Evolutionary conservation across 164 flowering plant species (phyloP).

Genomic region (Hamamelis virginiana): DNA sequence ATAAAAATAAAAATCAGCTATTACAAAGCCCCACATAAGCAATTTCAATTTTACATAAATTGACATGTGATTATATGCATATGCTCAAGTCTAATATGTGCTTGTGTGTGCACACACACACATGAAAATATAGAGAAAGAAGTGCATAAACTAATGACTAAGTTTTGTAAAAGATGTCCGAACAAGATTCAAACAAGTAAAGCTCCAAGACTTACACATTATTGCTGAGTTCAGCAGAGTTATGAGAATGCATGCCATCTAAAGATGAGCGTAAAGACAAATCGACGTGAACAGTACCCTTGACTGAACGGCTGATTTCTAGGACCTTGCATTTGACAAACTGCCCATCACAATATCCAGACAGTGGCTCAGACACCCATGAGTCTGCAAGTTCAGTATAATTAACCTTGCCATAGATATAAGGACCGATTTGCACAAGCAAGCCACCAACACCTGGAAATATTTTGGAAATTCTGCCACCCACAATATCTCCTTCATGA

Average conservation of each 20-base stretch:
- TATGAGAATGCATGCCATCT: constrained; percentile 21
- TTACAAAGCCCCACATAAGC: too few relatives aligned
- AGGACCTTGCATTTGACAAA: constrained; percentile 87
- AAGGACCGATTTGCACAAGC: constrained; percentile 80
- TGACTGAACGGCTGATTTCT: constrained; percentile 49
- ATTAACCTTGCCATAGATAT: constrained; percentile 80
- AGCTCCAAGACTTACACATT: constrained; percentile 33
- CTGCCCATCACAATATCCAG: constrained; percentile 74
- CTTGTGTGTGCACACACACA: too few relatives aligned
- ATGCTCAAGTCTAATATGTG: too few relatives aligned
- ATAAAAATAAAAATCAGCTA: too few relatives aligned
- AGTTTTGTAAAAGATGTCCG: background rate
- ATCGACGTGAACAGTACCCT: constrained; percentile 66
- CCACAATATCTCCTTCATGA: constrained; percentile 58
- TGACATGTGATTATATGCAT: too few relatives aligned
- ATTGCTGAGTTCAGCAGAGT: constrained; percentile 8
- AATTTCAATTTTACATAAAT: too few relatives aligned
- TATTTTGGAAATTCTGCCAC: constrained; percentile 76
- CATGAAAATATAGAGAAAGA: too few relatives aligned
- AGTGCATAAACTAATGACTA: background rate
- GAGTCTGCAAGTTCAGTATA: constrained; percentile 65
- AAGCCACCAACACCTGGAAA: constrained; percentile 90
- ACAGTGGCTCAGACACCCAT: constrained; percentile 71
- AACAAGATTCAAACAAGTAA: background rate
- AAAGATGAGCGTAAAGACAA: constrained; percentile 64